Conservation (phyloP, 768 basidiomycete species). For the Termitomyces sp. region DNA sequence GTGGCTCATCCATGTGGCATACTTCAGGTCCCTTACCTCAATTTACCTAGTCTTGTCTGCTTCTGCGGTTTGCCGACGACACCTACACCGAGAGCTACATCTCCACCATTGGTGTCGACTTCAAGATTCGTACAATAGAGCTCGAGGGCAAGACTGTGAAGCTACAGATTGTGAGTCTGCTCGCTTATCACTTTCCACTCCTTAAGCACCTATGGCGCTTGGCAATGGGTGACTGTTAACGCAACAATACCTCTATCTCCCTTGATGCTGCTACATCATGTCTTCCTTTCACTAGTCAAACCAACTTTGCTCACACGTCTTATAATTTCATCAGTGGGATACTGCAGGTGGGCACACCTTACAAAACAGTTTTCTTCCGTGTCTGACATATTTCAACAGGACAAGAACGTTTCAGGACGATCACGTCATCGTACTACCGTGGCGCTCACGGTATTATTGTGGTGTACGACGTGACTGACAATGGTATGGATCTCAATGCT, state of each 20-base stretch:
- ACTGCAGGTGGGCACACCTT: constrained; percentile 68
- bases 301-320: constrained; percentile 21
- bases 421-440: constrained; percentile 99
- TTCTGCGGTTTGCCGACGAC: constrained; percentile 92
- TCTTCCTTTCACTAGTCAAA: background rate
- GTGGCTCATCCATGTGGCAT: constrained; percentile 19
- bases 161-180: constrained; percentile 86
- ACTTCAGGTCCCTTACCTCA: constrained; percentile 20
- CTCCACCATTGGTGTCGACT: constrained; percentile 97
- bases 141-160: constrained; percentile 98
- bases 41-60: constrained; percentile 72
- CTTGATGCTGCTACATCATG: background rate
- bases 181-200: constrained; percentile 6
- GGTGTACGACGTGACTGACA: constrained; percentile 98
- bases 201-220: background rate
- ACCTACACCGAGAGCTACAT: constrained; percentile 98
- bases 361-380: background rate
- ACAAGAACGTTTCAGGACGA: constrained; percentile 98
- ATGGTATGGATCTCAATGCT: constrained; percentile 45
- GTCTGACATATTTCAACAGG: constrained; percentile 40
- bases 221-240: too few species aligned
- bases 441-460: constrained; percentile 98
- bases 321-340: constrained; percentile 72
- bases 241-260: background rate
- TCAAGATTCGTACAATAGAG: constrained; percentile 99